These are phyloP conservation scores for Elsinoe batatas DNA, from an alignment of 2,329 filamentous ascomycete species.

Conservation along the genomic window DNA sequence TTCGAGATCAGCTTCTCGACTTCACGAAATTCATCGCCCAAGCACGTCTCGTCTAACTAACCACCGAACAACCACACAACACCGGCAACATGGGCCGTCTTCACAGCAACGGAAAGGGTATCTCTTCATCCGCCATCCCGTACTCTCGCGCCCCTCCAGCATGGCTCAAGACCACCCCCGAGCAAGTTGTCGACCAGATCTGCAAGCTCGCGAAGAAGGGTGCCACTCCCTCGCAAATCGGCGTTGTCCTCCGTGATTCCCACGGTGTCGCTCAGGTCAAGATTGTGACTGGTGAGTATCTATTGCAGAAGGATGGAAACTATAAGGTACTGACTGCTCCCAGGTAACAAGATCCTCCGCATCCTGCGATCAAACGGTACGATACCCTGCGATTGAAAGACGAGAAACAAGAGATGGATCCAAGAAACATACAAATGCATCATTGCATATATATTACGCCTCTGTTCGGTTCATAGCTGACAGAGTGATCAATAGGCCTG, in stretches of 20 bases:
- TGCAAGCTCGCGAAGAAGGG: constrained; percentile 99
- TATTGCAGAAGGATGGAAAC: not conserved
- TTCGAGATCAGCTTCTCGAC: not conserved
- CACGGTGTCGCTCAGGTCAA: constrained; percentile 98
- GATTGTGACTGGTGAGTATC: constrained; percentile 76
- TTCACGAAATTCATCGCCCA: constrained; percentile 6
- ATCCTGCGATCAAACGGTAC: constrained; percentile 97
- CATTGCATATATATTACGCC: constrained; percentile 29
- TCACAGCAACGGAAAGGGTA: constrained; percentile 99
- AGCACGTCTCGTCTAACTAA: constrained; percentile 9
- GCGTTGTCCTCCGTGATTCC: constrained; percentile 95
- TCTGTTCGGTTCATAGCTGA: constrained; percentile 36
- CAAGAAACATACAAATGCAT: constrained; percentile 17
- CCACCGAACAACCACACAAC: constrained; percentile 19
- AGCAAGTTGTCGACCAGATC: constrained; percentile 98
- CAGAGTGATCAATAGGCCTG: constrained; percentile 63
- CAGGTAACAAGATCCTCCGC: constrained; percentile 99
- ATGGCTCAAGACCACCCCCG: constrained; percentile 98
- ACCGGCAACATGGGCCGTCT: constrained; percentile 77
- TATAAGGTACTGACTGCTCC: constrained; percentile 13
- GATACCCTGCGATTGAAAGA: constrained; percentile 41
- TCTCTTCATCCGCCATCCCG: constrained; percentile 87
- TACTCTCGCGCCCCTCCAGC: constrained; percentile 88
- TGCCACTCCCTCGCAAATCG: constrained; percentile 96
- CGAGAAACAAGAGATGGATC: constrained; percentile 21